Conservation (phyloP, 306 rosid genomes). For the Quercus rubra region DNA sequence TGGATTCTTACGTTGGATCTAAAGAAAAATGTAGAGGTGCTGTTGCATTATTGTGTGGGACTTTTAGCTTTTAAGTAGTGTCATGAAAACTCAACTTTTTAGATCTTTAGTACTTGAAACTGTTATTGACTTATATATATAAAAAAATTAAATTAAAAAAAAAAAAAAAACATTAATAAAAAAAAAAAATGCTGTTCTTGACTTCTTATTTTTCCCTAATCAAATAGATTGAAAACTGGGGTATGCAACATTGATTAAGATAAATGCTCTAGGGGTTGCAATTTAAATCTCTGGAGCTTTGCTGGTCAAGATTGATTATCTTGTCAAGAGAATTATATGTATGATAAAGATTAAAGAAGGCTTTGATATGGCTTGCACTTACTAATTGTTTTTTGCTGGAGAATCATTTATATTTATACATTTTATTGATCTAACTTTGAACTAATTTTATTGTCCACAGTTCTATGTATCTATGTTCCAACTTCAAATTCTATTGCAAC, state of each 20-base stretch:
- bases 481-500: neutral
- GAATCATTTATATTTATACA: neutral
- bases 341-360: neutral
- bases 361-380: neutral
- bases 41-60: neutral
- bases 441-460: neutral
- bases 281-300: neutral
- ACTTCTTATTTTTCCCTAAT: neutral
- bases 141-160: too few relatives aligned
- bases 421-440: neutral
- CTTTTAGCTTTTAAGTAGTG: neutral
- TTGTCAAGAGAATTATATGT: neutral
- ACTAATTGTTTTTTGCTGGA: neutral
- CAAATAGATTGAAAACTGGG: neutral
- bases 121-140: neutral
- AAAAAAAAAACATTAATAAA: too few relatives aligned
- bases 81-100: neutral
- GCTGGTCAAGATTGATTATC: neutral
- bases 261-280: neutral
- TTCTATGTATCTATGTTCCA: neutral
- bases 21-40: neutral
- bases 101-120: neutral
- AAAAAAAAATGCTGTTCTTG: neutral
- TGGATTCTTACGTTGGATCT: neutral
- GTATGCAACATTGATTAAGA: neutral